Conservation (phyloP, 2,329 filamentous ascomycete species). For the Colletotrichum filicis region DNA sequence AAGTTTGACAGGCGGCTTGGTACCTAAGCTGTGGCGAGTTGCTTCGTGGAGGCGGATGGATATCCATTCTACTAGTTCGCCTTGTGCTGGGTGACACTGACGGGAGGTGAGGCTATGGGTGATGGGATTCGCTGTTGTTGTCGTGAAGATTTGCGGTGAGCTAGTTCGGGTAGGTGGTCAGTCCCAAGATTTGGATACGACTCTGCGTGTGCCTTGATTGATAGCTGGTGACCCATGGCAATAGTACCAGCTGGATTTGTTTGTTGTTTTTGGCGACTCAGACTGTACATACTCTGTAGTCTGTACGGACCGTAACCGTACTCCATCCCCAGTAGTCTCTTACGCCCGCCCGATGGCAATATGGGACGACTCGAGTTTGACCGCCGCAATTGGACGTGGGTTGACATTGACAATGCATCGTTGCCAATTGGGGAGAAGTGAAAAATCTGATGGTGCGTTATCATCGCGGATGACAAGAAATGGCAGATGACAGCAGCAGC, state of each 20-base stretch:
- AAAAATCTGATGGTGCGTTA: too few species aligned
- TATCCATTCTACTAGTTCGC: neutral
- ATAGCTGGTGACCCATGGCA: neutral
- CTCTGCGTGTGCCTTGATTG: constrained; percentile 1
- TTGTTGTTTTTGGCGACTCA: neutral
- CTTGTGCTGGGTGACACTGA: neutral
- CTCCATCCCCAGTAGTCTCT: neutral
- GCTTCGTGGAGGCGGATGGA: neutral
- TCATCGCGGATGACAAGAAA: neutral
- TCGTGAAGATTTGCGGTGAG: constrained; percentile 23
- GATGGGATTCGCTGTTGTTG: neutral
- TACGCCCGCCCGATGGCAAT: neutral
- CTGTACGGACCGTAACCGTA: neutral
- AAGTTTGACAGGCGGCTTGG: neutral
- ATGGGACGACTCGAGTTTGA: neutral
- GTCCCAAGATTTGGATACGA: neutral
- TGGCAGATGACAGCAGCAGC: neutral
- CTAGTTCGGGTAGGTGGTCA: neutral
- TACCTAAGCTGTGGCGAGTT: neutral
- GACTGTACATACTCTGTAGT: neutral
- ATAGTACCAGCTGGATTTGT: neutral
- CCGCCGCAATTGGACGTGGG: constrained; percentile 1
- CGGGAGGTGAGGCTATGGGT: neutral
- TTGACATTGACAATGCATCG: constrained; percentile 4
- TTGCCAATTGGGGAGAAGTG: neutral